Evolutionary conservation across 1,139 yeast species (phyloP), one percentile per base, ranked within the genome.

Genomic region (Hyphopichia pseudoburtonii): DNA sequence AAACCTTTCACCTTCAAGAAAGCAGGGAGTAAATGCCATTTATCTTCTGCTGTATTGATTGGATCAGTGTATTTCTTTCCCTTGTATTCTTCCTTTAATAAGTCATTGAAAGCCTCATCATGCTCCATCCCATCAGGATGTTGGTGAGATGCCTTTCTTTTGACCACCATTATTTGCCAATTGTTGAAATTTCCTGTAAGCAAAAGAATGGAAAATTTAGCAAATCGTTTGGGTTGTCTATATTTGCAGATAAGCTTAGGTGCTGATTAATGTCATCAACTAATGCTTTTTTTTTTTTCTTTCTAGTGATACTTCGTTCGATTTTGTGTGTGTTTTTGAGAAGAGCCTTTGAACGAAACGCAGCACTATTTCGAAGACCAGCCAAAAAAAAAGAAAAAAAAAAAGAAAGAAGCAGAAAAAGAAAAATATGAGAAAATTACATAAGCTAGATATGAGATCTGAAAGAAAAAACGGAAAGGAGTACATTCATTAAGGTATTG

Each of bases 11-110:
- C 96, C 56, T 89, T 89, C 43, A 92, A 69, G 56, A 92, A 92
- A 0, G 98, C 98, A 0, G 99, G 99, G 32, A 92, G 66, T 38
- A 92, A 70, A 51, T 92, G 85, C 99, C 99, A 92, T 63, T 92
- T 92, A 62, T 92, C 99, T 54, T 85, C 71, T 11, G 95, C 95
- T 0, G 97, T 88, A 51, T 80, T 80, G 58, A 92, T 84, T 48
- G 86, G 87, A 65, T 92, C 99, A 2, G 95, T 80, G 43, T 90
- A 63, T 39, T 76, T 74, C 62, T 88, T 92, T 14, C 98, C 98
- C 56, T 82, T 84, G 63, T 86, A 92, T 14, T 77, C 76, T 4
- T 95, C 92, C 54, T 86, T 74, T 41, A 92, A 65, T 32, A 92
- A 73, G 37, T 87, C 94, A 51, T 78, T 80, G 60, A 89, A 86